Conservation (phyloP, 805 yeast genomes). For the Scheffersomyces lignosus region DNA sequence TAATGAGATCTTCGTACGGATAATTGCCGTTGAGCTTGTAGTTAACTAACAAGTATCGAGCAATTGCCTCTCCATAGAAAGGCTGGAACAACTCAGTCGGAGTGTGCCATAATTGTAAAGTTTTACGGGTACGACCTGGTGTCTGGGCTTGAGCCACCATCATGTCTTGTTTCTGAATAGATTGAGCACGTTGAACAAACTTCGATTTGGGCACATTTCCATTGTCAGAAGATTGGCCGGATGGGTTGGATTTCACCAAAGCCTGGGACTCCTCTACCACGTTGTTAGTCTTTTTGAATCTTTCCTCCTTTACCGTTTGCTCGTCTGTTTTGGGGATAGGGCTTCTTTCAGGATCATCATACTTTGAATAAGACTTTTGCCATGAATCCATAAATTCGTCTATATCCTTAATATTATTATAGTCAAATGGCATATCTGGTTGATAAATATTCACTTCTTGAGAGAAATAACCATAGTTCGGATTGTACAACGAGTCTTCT, state of each 20-base stretch:
- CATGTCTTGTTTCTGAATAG: constrained; percentile 23
- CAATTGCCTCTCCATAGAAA: constrained; percentile 81
- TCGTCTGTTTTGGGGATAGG: not conserved
- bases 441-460: constrained; percentile 77
- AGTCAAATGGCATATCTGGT: constrained; percentile 64
- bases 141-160: constrained; percentile 11
- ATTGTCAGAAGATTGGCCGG: too few species aligned
- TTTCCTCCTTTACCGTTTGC: not conserved
- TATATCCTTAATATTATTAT: constrained; percentile 53
- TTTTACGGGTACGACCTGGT: constrained; percentile 26
- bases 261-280: constrained; percentile 6
- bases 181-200: constrained; percentile 28
- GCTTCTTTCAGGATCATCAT: constrained; percentile 30
- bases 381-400: constrained; percentile 73
- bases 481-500: constrained; percentile 81
- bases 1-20: constrained; percentile 69
- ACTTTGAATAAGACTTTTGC: constrained; percentile 60
- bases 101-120: constrained; percentile 82
- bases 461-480: constrained; percentile 78
- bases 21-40: constrained; percentile 62
- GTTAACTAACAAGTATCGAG: constrained; percentile 72
- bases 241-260: too few species aligned
- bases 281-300: constrained; percentile 1
- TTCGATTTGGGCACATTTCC: too few species aligned
- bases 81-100: constrained; percentile 88